phyloP scores from a whole-genome alignment of 768 basidiomycete species.

The Rhodosporidiobolus sp. region DNA sequence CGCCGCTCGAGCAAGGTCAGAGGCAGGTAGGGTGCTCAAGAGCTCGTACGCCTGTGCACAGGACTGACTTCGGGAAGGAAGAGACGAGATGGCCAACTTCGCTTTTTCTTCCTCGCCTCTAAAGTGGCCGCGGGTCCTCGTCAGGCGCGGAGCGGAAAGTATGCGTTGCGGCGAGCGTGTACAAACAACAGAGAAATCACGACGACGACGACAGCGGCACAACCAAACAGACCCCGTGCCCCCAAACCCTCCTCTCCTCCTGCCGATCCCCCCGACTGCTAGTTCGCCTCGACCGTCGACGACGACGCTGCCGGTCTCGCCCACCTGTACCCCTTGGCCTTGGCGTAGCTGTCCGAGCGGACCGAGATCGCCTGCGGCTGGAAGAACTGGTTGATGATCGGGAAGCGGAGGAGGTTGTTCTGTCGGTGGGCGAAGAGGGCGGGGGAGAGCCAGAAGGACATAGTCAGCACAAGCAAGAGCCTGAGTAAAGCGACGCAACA shows the following conservation, averaged over 20 bases:
- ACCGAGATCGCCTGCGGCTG: conserved; percentile 54
- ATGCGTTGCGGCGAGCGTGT: no score
- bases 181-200: no score
- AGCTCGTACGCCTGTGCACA: no score
- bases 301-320: neutral
- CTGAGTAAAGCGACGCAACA: neutral
- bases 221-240: no score
- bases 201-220: neutral
- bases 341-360: conserved; percentile 27
- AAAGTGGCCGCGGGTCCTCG: no score
- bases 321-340: conserved; percentile 37
- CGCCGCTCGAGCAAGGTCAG: no score
- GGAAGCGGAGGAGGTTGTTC: conserved; percentile 82
- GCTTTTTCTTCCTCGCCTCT: neutral
- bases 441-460: neutral
- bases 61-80: no score
- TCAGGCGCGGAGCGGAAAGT: no score
- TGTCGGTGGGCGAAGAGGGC: conserved; percentile 16
- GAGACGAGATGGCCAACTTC: no score
- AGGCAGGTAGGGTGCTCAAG: no score
- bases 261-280: no score
- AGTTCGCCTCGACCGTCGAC: neutral
- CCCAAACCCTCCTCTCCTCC: neutral
- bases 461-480: neutral
- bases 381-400: conserved; percentile 88